phyloP scores from a whole-genome alignment of 202 grass and related monocot species.

The Saccharum hybrid region DNA sequence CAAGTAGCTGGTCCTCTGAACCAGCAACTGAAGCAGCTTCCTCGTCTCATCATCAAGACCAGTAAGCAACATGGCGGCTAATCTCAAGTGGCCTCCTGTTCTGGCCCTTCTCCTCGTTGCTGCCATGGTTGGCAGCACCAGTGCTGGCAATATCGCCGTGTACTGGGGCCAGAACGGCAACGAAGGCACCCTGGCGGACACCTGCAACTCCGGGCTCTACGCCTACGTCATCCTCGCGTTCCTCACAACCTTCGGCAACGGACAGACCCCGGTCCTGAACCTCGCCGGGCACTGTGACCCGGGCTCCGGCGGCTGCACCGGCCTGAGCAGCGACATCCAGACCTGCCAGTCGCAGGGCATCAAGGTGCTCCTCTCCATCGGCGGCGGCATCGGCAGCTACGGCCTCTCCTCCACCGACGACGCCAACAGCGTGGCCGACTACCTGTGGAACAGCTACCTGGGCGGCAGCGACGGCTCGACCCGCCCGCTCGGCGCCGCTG shows the following conservation, averaged over 20 bases:
- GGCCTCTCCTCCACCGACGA: constrained; percentile 57
- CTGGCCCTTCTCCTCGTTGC: constrained; percentile 48
- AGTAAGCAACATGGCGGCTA: constrained; percentile 37
- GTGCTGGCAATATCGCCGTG: constrained; percentile 61
- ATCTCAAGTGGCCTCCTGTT: constrained; percentile 38
- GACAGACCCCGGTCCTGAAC: constrained; percentile 59
- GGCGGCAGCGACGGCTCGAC: constrained; percentile 48
- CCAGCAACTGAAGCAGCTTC: background rate
- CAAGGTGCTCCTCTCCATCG: constrained; percentile 78
- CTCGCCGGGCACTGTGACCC: constrained; percentile 74
- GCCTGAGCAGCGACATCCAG: constrained; percentile 48
- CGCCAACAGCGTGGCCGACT: constrained; percentile 60
- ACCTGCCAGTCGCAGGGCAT: constrained; percentile 51
- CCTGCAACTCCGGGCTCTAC: constrained; percentile 75
- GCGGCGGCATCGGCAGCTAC: constrained; percentile 57
- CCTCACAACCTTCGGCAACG: constrained; percentile 73
- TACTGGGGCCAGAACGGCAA: constrained; percentile 78
- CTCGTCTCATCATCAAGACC: background rate
- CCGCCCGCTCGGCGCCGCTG: constrained; percentile 61
- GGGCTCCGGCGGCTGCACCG: constrained; percentile 41
- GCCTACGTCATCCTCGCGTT: constrained; percentile 53
- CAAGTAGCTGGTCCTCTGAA: background rate
- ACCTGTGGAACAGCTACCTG: constrained; percentile 72
- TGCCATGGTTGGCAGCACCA: constrained; percentile 35
- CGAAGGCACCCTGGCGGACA: constrained; percentile 59